Evolutionary conservation across 2,329 filamentous ascomycete genomes (phyloP), one percentile per base, ranked within the genome.

Genomic region (Acrocalymma vagum): DNA sequence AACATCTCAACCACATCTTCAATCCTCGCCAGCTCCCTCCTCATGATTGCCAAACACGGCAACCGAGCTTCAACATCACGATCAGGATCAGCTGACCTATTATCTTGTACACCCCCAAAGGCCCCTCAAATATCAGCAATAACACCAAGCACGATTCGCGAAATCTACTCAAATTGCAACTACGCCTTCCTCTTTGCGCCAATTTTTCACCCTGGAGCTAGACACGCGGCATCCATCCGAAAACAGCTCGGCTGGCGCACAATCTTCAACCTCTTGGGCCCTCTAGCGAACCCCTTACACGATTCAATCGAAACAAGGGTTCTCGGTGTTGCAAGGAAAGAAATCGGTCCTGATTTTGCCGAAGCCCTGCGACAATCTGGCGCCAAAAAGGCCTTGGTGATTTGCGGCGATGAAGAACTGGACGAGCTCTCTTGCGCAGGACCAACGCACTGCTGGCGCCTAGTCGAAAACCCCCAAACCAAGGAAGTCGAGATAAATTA

Each of bases 181-280:
- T 99, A 97, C 75, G 88, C 88, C 50, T 99, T 99, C 73, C 81
- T 99, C 20, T 97, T 94, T 65, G 94, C 94, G 0, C 93, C 94
- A 25, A 88, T 94, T 55, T 99, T 96, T 79, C 94, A 99, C 73
- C 90, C 91, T 0, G 93, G 91, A 31, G 96, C 97, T 87, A 86
- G 84, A 67, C 86, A 92, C 69, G 91, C 94, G 25, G 90, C 91
- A 4, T 84, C 87, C 2, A 86, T 96, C 51, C 87, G 94, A 48
- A 88, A 84, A 63, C 88, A 95, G 67, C 82, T 99, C 15, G 93
- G 93, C 43, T 93, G 94, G 80, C 85, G 94, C 59, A 99, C 94
- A 2, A 93, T 99, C 55, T 99, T 99, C 83, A 99, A 99, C 72
- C 83, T 99, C 11, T 81, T 99, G 33, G 94, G 94, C 0, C 94